A percentile compares a stretch with the other conserved stretches of the same genome.
These are phyloP conservation scores for Neopestalotiopsis clavispora DNA, from an alignment of 2,329 filamentous ascomycete genomes.

Conservation along the genomic window DNA sequence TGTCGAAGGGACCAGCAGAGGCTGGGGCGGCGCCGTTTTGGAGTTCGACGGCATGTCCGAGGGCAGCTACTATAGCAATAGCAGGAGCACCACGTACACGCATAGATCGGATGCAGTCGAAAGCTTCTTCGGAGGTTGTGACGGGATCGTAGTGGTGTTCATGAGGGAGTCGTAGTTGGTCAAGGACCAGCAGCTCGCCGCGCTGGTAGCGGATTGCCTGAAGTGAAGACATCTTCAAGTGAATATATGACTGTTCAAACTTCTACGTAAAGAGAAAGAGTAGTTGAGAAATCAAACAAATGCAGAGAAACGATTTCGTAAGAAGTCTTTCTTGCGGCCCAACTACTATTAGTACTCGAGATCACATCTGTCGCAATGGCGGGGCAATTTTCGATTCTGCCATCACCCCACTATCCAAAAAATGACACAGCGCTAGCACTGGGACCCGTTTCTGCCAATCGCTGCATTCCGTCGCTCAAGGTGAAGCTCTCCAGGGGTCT, in stretches of 20 bases:
- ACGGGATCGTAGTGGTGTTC: constrained; percentile 79
- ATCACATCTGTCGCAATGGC: constrained; percentile 3
- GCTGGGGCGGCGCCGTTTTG: constrained; percentile 57
- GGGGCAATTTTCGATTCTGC: constrained; percentile 18
- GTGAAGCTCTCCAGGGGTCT: constrained; percentile 8
- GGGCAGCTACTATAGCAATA: constrained; percentile 95
- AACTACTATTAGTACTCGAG: constrained; percentile 1
- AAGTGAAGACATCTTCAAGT: constrained; percentile 57
- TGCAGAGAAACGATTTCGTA: background rate
- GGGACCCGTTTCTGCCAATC: background rate
- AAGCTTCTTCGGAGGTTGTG: constrained; percentile 73
- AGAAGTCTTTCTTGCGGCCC: background rate
- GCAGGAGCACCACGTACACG: constrained; percentile 83
- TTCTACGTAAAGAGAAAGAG: background rate
- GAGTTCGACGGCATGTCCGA: constrained; percentile 87
- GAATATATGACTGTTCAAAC: background rate
- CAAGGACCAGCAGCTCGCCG: constrained; percentile 76
- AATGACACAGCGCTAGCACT: background rate
- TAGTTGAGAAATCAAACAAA: background rate
- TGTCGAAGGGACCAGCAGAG: constrained; percentile 52
- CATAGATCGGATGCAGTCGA: constrained; percentile 84
- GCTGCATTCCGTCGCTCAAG: background rate
- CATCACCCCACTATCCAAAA: constrained; percentile 16
- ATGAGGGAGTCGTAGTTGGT: constrained; percentile 83
- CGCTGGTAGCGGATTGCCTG: constrained; percentile 79